Percentiles rank a stretch among this genome's conserved stretches.
Conservation (phyloP, 2,329 filamentous ascomycete species). For the Ophiostoma quercus region DNA sequence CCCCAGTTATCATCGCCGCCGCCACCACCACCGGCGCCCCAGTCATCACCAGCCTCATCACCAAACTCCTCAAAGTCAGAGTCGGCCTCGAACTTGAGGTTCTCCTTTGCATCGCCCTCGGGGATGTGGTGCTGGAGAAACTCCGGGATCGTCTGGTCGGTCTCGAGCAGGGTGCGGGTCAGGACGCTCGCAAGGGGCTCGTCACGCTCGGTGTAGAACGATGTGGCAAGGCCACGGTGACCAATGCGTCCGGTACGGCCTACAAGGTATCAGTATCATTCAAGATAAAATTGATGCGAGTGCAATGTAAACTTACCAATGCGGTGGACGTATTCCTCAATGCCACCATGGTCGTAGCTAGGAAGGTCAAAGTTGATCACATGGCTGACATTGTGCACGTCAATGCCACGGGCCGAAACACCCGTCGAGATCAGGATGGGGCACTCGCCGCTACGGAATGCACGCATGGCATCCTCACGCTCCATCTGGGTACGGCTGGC, state of each 20-base stretch:
- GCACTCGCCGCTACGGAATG: slow-evolving; percentile 67
- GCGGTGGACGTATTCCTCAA: slow-evolving; percentile 88
- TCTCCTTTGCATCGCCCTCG: slow-evolving; percentile 44
- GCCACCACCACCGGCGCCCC: slow-evolving; percentile 30
- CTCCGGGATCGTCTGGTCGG: slow-evolving; percentile 70
- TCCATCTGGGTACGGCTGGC: slow-evolving; percentile 80
- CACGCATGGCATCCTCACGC: slow-evolving; percentile 84
- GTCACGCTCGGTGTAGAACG: slow-evolving; percentile 79
- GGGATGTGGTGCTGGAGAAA: slow-evolving; percentile 66
- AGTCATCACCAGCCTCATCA: slow-evolving; percentile 24
- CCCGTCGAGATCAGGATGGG: slow-evolving; percentile 85
- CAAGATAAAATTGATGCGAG: background rate
- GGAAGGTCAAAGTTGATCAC: slow-evolving; percentile 94
- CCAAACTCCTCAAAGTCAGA: slow-evolving; percentile 45
- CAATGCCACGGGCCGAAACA: slow-evolving; percentile 80
- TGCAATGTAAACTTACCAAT: slow-evolving; percentile 59
- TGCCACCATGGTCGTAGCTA: slow-evolving; percentile 68
- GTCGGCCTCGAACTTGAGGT: slow-evolving; percentile 52
- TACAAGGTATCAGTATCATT: slow-evolving; percentile 34
- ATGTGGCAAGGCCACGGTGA: slow-evolving; percentile 76
- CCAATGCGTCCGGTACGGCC: slow-evolving; percentile 93
- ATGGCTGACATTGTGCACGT: slow-evolving; percentile 79
- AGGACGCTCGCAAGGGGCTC: slow-evolving; percentile 66
- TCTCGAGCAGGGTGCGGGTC: slow-evolving; percentile 77
- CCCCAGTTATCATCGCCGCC: slow-evolving; percentile 19